Conservation (phyloP, 2,329 filamentous ascomycete genomes). For the Aspergillus thermomutatus region DNA sequence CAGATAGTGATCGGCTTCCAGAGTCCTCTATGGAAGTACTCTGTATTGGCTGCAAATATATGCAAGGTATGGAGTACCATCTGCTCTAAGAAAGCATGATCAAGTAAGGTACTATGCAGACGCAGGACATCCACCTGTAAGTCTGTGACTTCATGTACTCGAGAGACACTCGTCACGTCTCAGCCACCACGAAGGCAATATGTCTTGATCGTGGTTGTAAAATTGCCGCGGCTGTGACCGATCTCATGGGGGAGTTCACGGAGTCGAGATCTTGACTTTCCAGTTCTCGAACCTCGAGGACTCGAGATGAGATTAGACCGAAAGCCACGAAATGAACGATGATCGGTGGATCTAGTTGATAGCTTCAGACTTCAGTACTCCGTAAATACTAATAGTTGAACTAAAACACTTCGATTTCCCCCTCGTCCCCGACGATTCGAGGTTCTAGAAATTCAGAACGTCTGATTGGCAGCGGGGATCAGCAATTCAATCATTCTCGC, state of each 20-base stretch:
- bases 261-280: background rate
- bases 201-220: background rate
- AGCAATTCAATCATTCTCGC: constrained; percentile 6
- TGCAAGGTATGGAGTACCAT: background rate
- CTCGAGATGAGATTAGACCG: constrained; percentile 1
- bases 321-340: constrained; percentile 5
- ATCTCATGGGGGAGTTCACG: background rate
- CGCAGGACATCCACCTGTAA: background rate
- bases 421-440: background rate
- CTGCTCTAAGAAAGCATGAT: background rate
- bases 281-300: background rate
- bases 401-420: background rate
- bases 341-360: constrained; percentile 9
- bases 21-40: background rate
- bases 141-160: background rate
- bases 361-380: background rate
- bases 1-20: background rate
- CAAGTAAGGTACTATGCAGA: background rate
- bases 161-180: background rate
- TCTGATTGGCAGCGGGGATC: constrained; percentile 14
- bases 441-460: constrained; percentile 6
- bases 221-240: background rate
- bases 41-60: background rate
- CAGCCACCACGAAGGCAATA: background rate
- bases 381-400: constrained; percentile 1